Base-by-base conservation (phyloP, 768 basidiomycete species). In the Mycena filopes region DNA sequence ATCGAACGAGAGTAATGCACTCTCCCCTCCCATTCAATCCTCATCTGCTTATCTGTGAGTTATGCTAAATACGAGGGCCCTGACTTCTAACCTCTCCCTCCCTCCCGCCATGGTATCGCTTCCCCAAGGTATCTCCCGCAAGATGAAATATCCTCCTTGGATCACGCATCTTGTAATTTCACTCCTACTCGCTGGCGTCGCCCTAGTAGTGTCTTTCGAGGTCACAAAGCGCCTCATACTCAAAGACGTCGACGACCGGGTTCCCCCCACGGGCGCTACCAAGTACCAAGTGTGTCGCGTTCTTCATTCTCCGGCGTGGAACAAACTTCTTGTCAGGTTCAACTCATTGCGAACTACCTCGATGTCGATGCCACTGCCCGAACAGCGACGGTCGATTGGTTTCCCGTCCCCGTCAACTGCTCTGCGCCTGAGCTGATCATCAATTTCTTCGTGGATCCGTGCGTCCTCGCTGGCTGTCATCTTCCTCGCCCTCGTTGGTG, bases 331-430 rank as follows among this genome's bases (percentile, higher is more conserved):
- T 18, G 20, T 16, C 31, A 60, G 58, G 50, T 60, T 2, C 29
- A 26, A 23, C 48, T 60, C 48, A 18, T n/a, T 16, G 58, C 40
- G 7, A 43, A 60, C 25, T 60, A 28, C 58, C 25, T 60, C 20
- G 49, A 51, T 7, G 29, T 51, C 58, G 58, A 60, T 48, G 21
- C 49, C 40, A 42, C 15, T 28, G 18, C n/a, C 13, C 28, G 41
- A 50, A 60, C 58, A 9, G 58, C 26, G 6, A 60, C 48, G 4
- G 49, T 60, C 16, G 58, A 60, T 21, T 60, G 58, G 58, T 51
- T 42, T 16, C 48, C 49, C 2, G n/a, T 43, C 18, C 10, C 58
- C 4, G 4, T 29, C 2, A 18, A 36, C 13, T 60, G 59, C 42
- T 26, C 41, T 20, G 18, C 20, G n/a, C 49, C 29, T 1, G 59